These are phyloP conservation scores for Nemania sp. DNA, from an alignment of 2,329 filamentous ascomycete genomes.

Conservation along the genomic window DNA sequence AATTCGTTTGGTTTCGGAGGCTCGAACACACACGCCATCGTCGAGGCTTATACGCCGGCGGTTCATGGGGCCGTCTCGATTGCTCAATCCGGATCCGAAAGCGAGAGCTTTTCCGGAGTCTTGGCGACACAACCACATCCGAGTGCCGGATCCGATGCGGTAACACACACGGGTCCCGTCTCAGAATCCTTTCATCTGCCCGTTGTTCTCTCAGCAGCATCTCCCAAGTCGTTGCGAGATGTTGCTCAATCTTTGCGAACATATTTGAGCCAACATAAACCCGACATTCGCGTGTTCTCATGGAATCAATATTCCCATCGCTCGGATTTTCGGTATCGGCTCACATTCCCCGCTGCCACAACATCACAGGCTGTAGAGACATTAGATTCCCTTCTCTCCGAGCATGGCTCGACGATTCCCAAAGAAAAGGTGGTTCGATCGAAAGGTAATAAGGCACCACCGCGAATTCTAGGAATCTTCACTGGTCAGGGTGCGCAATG, in stretches of 20 bases:
- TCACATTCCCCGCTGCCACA: constrained; percentile 35
- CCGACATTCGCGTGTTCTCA: constrained; percentile 33
- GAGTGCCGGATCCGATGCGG: not conserved
- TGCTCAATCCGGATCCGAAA: not conserved
- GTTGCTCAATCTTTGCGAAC: constrained; percentile 34
- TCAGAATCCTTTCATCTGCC: constrained; percentile 34
- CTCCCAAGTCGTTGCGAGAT: constrained; percentile 40
- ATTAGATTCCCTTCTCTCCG: constrained; percentile 34
- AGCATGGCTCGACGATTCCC: constrained; percentile 19
- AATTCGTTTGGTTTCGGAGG: constrained; percentile 53
- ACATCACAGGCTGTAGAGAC: constrained; percentile 27
- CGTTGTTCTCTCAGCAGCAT: constrained; percentile 45
- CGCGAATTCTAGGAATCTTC: constrained; percentile 40
- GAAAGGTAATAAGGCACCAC: constrained; percentile 20
- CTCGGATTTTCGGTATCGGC: constrained; percentile 39
- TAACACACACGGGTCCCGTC: not conserved
- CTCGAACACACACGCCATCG: constrained; percentile 48
- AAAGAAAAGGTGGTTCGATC: constrained; percentile 29
- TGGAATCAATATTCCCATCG: constrained; percentile 41
- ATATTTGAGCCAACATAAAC: constrained; percentile 34
- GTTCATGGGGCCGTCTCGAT: constrained; percentile 34
- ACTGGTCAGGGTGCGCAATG: constrained; percentile 45
- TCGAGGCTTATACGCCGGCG: constrained; percentile 44
- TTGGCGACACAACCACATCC: constrained; percentile 15
- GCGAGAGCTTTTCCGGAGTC: constrained; percentile 11